Base-by-base conservation (phyloP, 306 rosid genomes). In the Pachyrhizus erosus region DNA sequence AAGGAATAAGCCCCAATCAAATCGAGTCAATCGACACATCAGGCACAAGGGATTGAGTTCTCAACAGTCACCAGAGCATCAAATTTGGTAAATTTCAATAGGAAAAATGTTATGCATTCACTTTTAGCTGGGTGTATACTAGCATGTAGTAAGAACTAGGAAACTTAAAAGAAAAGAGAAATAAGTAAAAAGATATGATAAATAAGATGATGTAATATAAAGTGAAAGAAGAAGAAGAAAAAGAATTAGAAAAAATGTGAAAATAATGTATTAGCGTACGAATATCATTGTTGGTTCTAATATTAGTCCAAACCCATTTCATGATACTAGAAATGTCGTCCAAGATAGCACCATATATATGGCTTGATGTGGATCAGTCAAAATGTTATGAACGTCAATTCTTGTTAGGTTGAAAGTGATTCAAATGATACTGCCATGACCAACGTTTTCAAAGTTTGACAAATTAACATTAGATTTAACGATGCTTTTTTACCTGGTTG, bases 371-470 rank as follows among this genome's bases (percentile, higher is more conserved):
- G 46, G 31, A 57, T 70, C 20, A 70, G 24, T 80, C 73, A 71
- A 71, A 71, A 29, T 60, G 2, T 29, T 45, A 71, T 71, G 73
- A 43, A 71, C 31, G 29, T 0, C 37, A 27, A 55, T 40, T 80
- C 13, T 23, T 3, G 15, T 29, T 7, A n/a, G 72, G 39, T 27
- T 80, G 54, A 70, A 61, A 29, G 24, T 55, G 64, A 57, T 34
- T 52, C 78, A 29, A 45, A 45, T 71, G 45, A 70, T 26, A n/a
- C 17, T 6, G 9, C 60, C 10, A 8, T 45, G 52, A 51, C 15
- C 75, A 74, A 66, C 7, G 33, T 68, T 76, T 83, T 71, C 70
- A 48, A 60, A 82, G 72, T 45, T 42, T 67, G 40, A 48, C n/a
- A 24, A 43, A 69, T 52, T 57, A 40, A 83, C 20, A 70, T 57